Conservation (phyloP, 441 rosid genomes). For the Erodium texanum region DNA sequence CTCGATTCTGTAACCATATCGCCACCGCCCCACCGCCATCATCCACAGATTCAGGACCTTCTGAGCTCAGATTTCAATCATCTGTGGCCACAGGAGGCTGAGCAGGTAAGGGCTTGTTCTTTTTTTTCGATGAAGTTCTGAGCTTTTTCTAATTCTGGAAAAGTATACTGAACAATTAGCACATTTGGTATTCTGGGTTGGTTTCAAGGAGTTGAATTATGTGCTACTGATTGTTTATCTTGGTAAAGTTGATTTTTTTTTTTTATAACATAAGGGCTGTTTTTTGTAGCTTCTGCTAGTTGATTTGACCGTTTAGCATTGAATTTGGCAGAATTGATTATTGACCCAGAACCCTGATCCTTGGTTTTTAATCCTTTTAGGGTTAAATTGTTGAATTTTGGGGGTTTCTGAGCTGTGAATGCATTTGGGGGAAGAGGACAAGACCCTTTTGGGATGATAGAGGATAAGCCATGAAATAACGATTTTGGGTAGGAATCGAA, state of each 20-base stretch:
- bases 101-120: neutral
- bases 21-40: neutral
- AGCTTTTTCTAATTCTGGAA: neutral
- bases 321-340: conserved; percentile 1
- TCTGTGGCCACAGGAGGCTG: neutral
- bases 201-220: neutral
- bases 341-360: neutral
- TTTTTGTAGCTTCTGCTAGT: neutral
- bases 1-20: neutral
- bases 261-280: neutral
- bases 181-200: neutral
- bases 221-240: neutral
- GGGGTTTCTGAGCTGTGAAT: too few relatives aligned
- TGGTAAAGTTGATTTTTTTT: neutral
- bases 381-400: too few relatives aligned
- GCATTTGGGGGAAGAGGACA: too few relatives aligned
- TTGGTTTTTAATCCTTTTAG: neutral
- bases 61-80: neutral
- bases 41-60: neutral
- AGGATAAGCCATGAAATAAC: neutral
- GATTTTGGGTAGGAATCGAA: neutral
- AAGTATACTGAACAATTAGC: neutral
- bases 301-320: neutral
- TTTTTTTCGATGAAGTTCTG: neutral
- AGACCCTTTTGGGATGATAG: too few relatives aligned